These are phyloP conservation scores for Paraurostyla sp. DNA, from an alignment of 73 alveolate genomes.

Conservation along the genomic window DNA sequence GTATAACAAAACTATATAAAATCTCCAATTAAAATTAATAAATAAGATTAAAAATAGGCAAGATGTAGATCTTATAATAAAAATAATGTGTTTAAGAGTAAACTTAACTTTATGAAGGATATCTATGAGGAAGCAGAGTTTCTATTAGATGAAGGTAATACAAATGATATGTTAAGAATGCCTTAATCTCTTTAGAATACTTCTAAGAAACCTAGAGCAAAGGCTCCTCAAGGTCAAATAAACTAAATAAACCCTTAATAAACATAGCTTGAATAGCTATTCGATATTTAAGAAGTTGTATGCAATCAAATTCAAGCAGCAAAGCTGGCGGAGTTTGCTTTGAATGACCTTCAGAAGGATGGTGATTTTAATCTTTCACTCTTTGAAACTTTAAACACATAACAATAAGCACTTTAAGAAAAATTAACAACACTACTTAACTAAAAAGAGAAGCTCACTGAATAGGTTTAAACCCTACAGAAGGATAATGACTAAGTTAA, in stretches of 20 bases:
- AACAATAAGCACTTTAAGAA: neutral
- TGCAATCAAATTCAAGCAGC: constrained; percentile 39
- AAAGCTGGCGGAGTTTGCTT: constrained; percentile 20
- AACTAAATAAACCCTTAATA: too few relatives aligned
- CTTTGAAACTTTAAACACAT: neutral
- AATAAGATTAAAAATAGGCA: neutral
- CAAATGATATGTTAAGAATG: neutral
- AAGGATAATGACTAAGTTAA: constrained; percentile 47
- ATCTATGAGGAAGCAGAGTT: constrained; percentile 40
- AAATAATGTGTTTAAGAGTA: neutral
- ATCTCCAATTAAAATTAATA: neutral
- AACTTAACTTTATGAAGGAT: constrained; percentile 41
- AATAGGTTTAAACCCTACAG: neutral
- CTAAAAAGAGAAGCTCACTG: constrained; percentile 6
- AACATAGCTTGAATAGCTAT: neutral
- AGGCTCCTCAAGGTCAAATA: too few relatives aligned
- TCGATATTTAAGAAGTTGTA: constrained; percentile 24
- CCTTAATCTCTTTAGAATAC: neutral
- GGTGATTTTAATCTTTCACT: neutral
- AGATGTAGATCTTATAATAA: constrained; percentile 32
- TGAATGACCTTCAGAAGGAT: neutral
- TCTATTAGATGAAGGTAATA: neutral
- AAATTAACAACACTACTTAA: neutral
- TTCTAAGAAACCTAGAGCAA: neutral
- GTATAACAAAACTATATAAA: neutral